phyloP scores from a whole-genome alignment of 23 red algal species.

The Gracilaria gracilis region DNA sequence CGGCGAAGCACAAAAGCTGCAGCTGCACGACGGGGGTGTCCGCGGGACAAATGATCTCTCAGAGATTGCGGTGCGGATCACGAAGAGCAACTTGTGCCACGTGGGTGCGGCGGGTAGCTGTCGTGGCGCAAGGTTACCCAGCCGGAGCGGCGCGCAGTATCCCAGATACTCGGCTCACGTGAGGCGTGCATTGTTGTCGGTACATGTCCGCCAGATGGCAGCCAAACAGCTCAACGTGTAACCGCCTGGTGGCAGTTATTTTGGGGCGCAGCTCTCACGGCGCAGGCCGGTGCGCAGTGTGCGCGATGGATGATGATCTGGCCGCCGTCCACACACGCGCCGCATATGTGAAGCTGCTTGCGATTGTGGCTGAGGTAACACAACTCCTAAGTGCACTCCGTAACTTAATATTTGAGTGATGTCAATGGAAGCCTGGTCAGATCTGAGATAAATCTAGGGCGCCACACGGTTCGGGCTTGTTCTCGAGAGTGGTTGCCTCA shows the following conservation, averaged over 20 bases:
- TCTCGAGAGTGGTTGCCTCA: too few species aligned
- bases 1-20: too few species aligned
- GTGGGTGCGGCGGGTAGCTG: background rate
- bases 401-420: too few species aligned
- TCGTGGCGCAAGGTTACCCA: background rate
- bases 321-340: too few species aligned
- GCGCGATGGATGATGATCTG: background rate
- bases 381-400: too few species aligned
- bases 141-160: background rate
- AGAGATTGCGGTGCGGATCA: too few species aligned
- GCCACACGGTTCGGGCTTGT: too few species aligned
- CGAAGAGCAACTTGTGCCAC: background rate
- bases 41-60: too few species aligned
- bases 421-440: background rate
- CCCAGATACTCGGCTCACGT: background rate
- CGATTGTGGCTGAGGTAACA: background rate
- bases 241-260: background rate
- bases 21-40: too few species aligned
- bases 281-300: background rate
- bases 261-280: background rate
- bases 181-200: background rate
- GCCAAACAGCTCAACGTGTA: background rate
- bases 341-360: too few species aligned
- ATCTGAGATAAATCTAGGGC: too few species aligned
- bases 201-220: background rate